Percentiles rank a stretch among this genome's conserved stretches.
Conservation (phyloP, 495 filamentous ascomycete genomes). For the Penicillium samsonianum region DNA sequence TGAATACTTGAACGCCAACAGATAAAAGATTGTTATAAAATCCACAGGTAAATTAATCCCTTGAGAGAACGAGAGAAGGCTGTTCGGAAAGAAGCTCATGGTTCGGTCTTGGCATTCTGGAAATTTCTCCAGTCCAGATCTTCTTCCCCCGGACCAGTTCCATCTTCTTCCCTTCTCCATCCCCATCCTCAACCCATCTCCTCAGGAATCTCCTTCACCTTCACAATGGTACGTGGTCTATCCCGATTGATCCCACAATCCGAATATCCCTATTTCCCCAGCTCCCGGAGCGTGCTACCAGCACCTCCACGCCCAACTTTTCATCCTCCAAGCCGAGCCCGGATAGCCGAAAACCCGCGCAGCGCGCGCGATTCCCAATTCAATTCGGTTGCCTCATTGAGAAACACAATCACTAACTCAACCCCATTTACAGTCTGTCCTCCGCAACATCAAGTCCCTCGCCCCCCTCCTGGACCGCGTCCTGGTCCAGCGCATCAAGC, state of each 20-base stretch:
- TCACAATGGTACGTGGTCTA: slow-evolving; percentile 30
- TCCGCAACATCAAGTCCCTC: slow-evolving; percentile 95
- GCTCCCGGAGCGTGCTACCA: background rate
- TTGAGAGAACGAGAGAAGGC: background rate
- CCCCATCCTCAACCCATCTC: slow-evolving; percentile 30
- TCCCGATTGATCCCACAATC: slow-evolving; percentile 8
- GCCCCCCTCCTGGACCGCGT: slow-evolving; percentile 97
- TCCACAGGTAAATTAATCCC: background rate
- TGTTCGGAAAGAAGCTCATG: slow-evolving; percentile 28
- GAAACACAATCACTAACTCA: slow-evolving; percentile 2
- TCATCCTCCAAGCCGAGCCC: slow-evolving; percentile 12
- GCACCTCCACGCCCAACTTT: slow-evolving; percentile 10
- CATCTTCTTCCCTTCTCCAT: slow-evolving; percentile 35
- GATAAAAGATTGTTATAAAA: background rate
- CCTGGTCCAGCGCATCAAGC: slow-evolving; percentile 96
- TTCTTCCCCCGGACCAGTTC: slow-evolving; percentile 36
- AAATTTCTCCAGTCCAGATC: slow-evolving; percentile 54
- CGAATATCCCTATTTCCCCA: background rate
- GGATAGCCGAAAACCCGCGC: slow-evolving; percentile 6
- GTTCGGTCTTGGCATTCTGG: slow-evolving; percentile 55
- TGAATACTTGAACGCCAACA: background rate
- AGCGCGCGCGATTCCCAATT: background rate
- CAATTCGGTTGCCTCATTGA: background rate
- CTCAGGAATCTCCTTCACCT: slow-evolving; percentile 26
- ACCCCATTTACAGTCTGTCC: slow-evolving; percentile 50